Percentiles rank a stretch among this genome's conserved stretches.
These are phyloP conservation scores for Calonectria ilicicola DNA, from an alignment of 2,329 filamentous ascomycete species.

Conservation along the genomic window DNA sequence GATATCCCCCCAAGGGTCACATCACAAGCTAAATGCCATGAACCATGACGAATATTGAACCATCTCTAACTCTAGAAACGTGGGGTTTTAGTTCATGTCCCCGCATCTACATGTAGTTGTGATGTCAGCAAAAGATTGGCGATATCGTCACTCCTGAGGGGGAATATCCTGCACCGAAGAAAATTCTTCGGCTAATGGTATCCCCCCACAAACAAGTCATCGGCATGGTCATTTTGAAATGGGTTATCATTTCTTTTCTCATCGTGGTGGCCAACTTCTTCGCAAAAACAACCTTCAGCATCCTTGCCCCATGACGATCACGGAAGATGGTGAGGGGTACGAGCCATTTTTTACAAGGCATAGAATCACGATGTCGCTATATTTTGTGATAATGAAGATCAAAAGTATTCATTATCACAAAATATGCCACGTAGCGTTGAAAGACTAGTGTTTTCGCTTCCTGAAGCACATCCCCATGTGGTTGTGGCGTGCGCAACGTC, in stretches of 20 bases:
- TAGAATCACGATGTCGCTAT: slow-evolving; percentile 1
- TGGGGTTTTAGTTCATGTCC: not conserved
- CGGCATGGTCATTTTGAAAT: not conserved
- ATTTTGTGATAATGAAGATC: slow-evolving; percentile 11
- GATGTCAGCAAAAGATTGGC: not conserved
- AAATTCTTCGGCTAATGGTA: not conserved
- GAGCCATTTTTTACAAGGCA: not conserved
- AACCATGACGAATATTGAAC: not conserved
- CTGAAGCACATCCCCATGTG: slow-evolving; percentile 2
- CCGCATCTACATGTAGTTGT: not conserved
- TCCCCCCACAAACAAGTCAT: not conserved
- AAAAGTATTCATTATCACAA: slow-evolving; percentile 27
- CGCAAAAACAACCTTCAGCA: no score
- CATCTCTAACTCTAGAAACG: not conserved
- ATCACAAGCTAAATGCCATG: not conserved
- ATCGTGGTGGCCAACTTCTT: not conserved
- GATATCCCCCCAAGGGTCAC: no score
- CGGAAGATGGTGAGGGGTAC: not conserved
- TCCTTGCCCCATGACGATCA: not conserved
- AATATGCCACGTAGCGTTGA: slow-evolving; percentile 2
- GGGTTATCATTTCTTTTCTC: not conserved
- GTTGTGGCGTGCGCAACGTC: slow-evolving; percentile 37
- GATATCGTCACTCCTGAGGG: not conserved
- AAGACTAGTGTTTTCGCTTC: slow-evolving; percentile 21
- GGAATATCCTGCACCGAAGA: not conserved